A percentile compares a stretch with the other conserved stretches of the same genome.
phyloP scores from a whole-genome alignment of 148 eudicot genomes.

The Euryodendron excelsum region DNA sequence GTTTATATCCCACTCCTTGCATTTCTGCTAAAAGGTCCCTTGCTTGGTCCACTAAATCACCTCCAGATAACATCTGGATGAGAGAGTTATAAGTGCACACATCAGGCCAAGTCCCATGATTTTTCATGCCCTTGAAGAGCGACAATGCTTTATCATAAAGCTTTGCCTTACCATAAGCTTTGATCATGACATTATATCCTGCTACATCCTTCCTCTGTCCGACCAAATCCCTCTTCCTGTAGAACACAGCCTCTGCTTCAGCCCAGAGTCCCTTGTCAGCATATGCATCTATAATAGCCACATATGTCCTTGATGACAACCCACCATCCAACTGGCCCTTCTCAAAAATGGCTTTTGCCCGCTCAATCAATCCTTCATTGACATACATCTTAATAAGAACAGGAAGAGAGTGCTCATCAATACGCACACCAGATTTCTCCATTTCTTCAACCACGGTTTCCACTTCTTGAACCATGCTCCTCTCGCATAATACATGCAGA shows the following conservation, averaged over 20 bases:
- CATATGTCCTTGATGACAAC: conserved; percentile 58
- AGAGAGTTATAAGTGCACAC: conserved; percentile 80
- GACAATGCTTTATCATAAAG: conserved; percentile 71
- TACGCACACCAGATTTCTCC: conserved; percentile 34
- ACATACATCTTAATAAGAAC: conserved; percentile 71
- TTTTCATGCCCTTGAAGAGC: conserved; percentile 73
- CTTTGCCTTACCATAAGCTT: conserved; percentile 79
- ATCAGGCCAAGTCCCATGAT: conserved; percentile 84
- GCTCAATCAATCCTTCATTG: conserved; percentile 48
- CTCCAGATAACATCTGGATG: conserved; percentile 79
- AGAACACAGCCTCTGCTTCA: conserved; percentile 79
- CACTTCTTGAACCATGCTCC: conserved; percentile 58
- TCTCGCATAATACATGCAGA: conserved; percentile 56
- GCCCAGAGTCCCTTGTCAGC: conserved; percentile 77
- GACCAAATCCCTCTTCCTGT: conserved; percentile 36
- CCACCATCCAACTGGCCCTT: conserved; percentile 37
- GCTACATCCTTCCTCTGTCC: conserved; percentile 58
- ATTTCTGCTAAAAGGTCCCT: conserved; percentile 61
- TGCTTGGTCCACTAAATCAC: conserved; percentile 64
- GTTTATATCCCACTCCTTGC: conserved; percentile 62
- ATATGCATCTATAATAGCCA: conserved; percentile 73
- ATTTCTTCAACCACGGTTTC: conserved; percentile 64
- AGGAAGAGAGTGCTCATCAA: conserved; percentile 72
- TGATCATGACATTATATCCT: conserved; percentile 83
- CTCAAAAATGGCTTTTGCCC: conserved; percentile 43